Conservation (phyloP, 1,284 basidiomycete genomes). For the Puccinia horiana region DNA sequence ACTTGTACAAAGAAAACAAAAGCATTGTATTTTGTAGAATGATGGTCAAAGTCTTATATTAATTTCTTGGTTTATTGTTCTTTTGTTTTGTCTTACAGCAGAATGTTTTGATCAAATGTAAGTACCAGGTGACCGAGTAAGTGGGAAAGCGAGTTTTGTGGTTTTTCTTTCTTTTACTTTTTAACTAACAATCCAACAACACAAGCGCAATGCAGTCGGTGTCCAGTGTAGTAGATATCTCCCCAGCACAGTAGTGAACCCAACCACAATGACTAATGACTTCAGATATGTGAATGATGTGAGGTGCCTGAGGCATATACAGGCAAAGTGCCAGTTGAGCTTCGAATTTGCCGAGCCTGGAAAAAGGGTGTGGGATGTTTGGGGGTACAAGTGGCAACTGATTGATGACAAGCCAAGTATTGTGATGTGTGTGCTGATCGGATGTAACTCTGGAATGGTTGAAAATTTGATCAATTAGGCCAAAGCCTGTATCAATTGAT, state of each 20-base stretch:
- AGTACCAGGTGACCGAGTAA: no score
- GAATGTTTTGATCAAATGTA: no score
- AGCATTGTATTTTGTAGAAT: no score
- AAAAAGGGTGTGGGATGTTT: neutral
- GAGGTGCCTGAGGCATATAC: neutral
- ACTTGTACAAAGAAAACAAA: no score
- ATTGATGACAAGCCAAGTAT: conserved; percentile 11
- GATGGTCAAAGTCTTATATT: no score
- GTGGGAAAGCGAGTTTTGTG: no score
- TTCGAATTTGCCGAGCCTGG: conserved; percentile 2
- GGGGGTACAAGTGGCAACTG: neutral
- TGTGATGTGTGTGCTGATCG: neutral
- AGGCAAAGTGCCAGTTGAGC: neutral
- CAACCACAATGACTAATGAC: conserved; percentile 25
- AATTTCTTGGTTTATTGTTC: no score
- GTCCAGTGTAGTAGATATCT: neutral
- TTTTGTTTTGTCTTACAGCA: no score
- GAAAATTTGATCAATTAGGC: neutral
- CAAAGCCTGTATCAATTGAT: neutral
- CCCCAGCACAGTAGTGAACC: neutral
- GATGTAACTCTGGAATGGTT: neutral
- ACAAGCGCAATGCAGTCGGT: conserved; percentile 3
- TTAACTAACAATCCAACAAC: neutral
- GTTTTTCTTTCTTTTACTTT: neutral
- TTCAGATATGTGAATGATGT: neutral